A percentile compares a stretch with the other conserved stretches of the same genome.
Conservation (phyloP, 257 asterid species). For the Paulownia fortunei region DNA sequence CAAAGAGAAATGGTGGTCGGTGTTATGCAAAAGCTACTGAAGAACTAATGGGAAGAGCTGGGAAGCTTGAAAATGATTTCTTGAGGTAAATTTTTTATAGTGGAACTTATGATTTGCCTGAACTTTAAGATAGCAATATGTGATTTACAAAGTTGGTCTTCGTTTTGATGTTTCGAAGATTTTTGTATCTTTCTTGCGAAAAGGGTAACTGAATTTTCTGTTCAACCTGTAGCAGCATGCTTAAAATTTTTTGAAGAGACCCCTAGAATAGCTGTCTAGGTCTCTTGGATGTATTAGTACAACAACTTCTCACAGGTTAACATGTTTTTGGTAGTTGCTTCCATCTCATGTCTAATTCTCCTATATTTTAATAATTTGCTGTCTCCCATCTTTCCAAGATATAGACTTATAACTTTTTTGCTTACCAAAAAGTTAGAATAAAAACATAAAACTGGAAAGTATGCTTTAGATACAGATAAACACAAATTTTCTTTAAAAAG, state of each 20-base stretch:
- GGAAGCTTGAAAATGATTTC: slow-evolving; percentile 63
- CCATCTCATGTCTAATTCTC: neutral
- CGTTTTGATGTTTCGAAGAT: neutral
- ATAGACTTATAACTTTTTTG: neutral
- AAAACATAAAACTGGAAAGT: neutral
- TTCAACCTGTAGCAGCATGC: neutral
- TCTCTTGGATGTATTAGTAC: neutral
- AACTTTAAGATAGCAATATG: neutral
- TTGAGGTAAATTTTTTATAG: slow-evolving; percentile 52
- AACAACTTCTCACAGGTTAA: neutral
- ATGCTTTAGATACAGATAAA: neutral
- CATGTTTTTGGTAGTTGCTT: neutral
- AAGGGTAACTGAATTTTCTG: neutral
- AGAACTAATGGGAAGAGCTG: slow-evolving; percentile 54
- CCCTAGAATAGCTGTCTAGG: neutral
- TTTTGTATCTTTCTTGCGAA: neutral
- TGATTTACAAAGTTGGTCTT: neutral
- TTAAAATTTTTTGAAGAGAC: neutral
- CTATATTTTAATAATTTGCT: neutral
- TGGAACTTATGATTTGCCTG: neutral
- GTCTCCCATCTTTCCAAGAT: neutral
- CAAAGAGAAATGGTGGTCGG: slow-evolving; percentile 44
- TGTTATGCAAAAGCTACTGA: slow-evolving; percentile 40
- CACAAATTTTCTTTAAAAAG: neutral
- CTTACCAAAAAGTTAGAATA: neutral